Evolutionary conservation across 2,329 filamentous ascomycete genomes (phyloP).

Genomic region (Xylogone sp.): DNA sequence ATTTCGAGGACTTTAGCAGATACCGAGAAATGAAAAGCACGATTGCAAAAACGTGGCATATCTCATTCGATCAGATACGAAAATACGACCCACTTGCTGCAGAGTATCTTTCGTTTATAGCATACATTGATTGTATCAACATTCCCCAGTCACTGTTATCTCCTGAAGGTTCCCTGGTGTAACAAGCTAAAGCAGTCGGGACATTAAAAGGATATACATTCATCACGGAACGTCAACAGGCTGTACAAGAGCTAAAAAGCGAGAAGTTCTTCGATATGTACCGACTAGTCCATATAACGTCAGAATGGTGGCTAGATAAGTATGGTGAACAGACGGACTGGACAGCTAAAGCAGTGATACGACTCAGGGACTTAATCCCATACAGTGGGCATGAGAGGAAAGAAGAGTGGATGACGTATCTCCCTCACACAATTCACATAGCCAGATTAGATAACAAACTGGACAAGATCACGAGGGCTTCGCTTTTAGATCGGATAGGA

Average conservation of each 20-base stretch:
- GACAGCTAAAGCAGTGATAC: neutral
- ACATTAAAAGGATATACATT: constrained; percentile 7
- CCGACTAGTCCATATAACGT: constrained; percentile 8
- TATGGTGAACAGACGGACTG: neutral
- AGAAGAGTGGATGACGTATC: constrained; percentile 3
- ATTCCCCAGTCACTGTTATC: too few species aligned
- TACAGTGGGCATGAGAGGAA: constrained; percentile 2
- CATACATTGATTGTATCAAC: too few species aligned
- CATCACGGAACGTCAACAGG: neutral
- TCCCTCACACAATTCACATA: constrained; percentile 3
- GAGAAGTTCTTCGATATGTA: too few species aligned
- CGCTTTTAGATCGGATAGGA: constrained; percentile 4
- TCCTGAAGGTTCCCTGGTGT: too few species aligned
- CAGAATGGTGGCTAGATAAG: constrained; percentile 5
- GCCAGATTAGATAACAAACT: neutral
- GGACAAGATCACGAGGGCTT: neutral
- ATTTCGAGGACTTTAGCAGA: neutral
- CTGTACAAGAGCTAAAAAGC: neutral
- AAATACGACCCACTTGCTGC: constrained; percentile 7
- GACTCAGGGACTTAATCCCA: constrained; percentile 1
- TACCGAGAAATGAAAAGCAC: constrained; percentile 6
- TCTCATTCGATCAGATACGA: constrained; percentile 6
- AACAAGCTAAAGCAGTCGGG: too few species aligned
- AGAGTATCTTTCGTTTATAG: constrained; percentile 7
- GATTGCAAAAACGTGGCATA: constrained; percentile 6